Evolutionary conservation across 1,139 yeast genomes (phyloP).

Genomic region (Geotrichum cucujoidarum): DNA sequence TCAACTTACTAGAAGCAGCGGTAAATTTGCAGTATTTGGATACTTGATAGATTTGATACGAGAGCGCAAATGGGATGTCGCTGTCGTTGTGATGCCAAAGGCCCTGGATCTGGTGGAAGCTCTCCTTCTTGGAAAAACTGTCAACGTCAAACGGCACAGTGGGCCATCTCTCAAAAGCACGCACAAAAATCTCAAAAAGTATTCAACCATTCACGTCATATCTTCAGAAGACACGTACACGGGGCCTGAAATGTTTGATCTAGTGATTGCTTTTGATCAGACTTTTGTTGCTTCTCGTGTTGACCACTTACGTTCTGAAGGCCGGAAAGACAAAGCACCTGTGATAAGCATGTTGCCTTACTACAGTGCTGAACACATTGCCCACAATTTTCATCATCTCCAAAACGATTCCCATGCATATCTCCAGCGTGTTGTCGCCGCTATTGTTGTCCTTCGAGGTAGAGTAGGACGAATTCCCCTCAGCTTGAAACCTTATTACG

Average conservation of each 20-base stretch:
- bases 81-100: constrained; percentile 48
- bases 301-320: constrained; percentile 35
- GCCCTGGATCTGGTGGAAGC: constrained; percentile 79
- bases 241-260: constrained; percentile 45
- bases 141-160: constrained; percentile 60
- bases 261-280: constrained; percentile 69
- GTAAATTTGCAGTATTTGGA: constrained; percentile 69
- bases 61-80: constrained; percentile 44
- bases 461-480: constrained; percentile 79
- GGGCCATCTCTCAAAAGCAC: constrained; percentile 41
- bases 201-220: constrained; percentile 33
- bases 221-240: constrained; percentile 31
- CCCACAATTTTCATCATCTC: constrained; percentile 21
- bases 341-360: constrained; percentile 66
- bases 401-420: constrained; percentile 25
- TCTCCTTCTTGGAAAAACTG: constrained; percentile 59
- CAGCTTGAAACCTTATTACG: constrained; percentile 72
- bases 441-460: constrained; percentile 77
- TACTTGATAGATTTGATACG: constrained; percentile 44
- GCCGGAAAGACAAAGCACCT: constrained; percentile 45
- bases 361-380: constrained; percentile 71
- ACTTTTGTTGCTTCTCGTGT: constrained; percentile 46
- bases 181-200: constrained; percentile 22
- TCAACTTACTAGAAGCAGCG: constrained; percentile 74
- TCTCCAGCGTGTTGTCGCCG: constrained; percentile 67